Conservation (phyloP, 2,329 filamentous ascomycete species). For the Zalaria obscura region DNA sequence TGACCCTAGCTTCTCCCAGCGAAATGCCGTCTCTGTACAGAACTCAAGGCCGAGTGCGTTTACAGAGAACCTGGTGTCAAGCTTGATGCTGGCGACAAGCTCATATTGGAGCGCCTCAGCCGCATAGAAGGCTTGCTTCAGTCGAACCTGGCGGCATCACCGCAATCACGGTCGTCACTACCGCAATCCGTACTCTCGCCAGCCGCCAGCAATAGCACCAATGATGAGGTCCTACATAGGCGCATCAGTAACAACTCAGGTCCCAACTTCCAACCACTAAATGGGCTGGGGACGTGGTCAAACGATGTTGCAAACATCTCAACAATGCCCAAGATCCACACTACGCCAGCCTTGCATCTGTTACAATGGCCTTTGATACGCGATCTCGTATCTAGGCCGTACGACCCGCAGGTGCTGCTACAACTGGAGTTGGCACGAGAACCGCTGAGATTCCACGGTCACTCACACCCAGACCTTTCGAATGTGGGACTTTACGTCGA, state of each 20-base stretch:
- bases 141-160: constrained; percentile 41
- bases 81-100: constrained; percentile 72
- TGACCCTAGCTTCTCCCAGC: constrained; percentile 34
- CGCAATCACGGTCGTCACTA: constrained; percentile 41
- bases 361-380: constrained; percentile 71
- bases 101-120: constrained; percentile 65
- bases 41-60: constrained; percentile 68
- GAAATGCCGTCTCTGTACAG: constrained; percentile 72
- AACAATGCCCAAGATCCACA: constrained; percentile 75
- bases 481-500: constrained; percentile 63
- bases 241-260: constrained; percentile 5
- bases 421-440: constrained; percentile 70
- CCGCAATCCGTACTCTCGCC: constrained; percentile 17
- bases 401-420: constrained; percentile 68
- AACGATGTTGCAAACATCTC: constrained; percentile 54
- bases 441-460: constrained; percentile 46
- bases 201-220: constrained; percentile 31
- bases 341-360: constrained; percentile 64
- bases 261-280: constrained; percentile 15
- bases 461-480: constrained; percentile 55
- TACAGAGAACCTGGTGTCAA: constrained; percentile 80
- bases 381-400: constrained; percentile 60
- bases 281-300: constrained; percentile 59
- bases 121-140: constrained; percentile 71
- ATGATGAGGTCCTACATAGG: constrained; percentile 13